Percentiles rank a stretch among this genome's conserved stretches.
phyloP scores from a whole-genome alignment of 441 rosid genomes.

The Gossypium gossypioides region DNA sequence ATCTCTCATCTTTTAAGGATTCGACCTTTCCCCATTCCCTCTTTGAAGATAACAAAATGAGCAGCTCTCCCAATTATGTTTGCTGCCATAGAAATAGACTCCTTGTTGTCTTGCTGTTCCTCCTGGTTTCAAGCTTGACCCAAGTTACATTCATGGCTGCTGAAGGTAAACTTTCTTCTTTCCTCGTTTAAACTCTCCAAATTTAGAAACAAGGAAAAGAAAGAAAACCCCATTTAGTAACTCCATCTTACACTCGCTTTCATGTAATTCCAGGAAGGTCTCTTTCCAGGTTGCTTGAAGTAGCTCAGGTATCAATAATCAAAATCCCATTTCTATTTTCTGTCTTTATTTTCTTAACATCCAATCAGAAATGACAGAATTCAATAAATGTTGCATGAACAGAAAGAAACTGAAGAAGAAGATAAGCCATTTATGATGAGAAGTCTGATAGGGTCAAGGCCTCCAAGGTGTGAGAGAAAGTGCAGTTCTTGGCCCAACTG shows the following conservation, averaged over 20 bases:
- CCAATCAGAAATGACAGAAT: neutral
- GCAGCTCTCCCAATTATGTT: constrained; percentile 18
- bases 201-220: too few species aligned
- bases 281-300: constrained; percentile 15
- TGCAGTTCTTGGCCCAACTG: constrained; percentile 68
- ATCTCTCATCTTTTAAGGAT: neutral
- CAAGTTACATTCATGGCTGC: constrained; percentile 20
- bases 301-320: constrained; percentile 21
- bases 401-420: constrained; percentile 30
- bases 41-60: constrained; percentile 28
- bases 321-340: neutral
- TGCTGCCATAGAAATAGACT: constrained; percentile 20
- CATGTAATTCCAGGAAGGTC: constrained; percentile 25
- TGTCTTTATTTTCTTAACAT: neutral
- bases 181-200: neutral
- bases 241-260: neutral
- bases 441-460: constrained; percentile 66
- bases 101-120: constrained; percentile 26
- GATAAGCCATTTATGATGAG: constrained; percentile 27
- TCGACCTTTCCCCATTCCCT: neutral
- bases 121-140: constrained; percentile 13
- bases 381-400: neutral
- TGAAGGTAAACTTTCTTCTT: constrained; percentile 27
- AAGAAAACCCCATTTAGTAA: neutral
- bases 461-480: constrained; percentile 73